Base-by-base conservation (phyloP, 169 alveolate genomes). In the Plasmodium yoelii region DNA sequence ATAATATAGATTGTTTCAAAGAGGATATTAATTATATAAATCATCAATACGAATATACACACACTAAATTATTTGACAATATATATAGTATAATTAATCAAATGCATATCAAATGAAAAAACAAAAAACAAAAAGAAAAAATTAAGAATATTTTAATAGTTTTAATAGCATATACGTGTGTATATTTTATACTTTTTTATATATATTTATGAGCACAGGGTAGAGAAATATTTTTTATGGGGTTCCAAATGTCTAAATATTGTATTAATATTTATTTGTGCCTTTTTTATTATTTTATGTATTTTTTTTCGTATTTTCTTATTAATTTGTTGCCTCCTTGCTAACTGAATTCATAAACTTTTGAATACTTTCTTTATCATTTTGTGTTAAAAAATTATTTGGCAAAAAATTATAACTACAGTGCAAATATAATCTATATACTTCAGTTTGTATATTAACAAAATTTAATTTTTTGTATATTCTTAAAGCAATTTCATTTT, bases 381-480 rank as follows among this genome's bases (percentile, higher is more conserved):
- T 77, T 63, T 77, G 24, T 68, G 39, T 63, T 18, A 75, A 49
- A 63, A 19, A 10, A 64, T 22, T 57, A 18, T 63, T 24, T 28
- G 77, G 60, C n/a, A 77, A 46, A 68, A 63, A 49, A 57, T 77
- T 57, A 77, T 63, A 77, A 77, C 64, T 77, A 46, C 70, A 46
- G 68, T 77, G 70, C 49, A 77, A 64, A 44, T 77, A 46, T 87
- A 73, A 67, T 70, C 96, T 89, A 64, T 91, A 93, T 7, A 87
- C 80, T 44, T 86, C 70, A 1, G 94, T 90, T 26, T 71, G 60
- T 9, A 93, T 94, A 2, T 65, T 74, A 22, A 67, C 57, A 69
- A 93, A 93, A n/a, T 92, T 92, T 49, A 93, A 69, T 47, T 80
- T 88, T 86, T 91, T 73, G 73, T 93, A 93, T 46, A 92, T 69